Evolutionary conservation across 2,329 filamentous ascomycete genomes (phyloP), one percentile per base, ranked within the genome.

Genomic region (Penicillium olsonii): DNA sequence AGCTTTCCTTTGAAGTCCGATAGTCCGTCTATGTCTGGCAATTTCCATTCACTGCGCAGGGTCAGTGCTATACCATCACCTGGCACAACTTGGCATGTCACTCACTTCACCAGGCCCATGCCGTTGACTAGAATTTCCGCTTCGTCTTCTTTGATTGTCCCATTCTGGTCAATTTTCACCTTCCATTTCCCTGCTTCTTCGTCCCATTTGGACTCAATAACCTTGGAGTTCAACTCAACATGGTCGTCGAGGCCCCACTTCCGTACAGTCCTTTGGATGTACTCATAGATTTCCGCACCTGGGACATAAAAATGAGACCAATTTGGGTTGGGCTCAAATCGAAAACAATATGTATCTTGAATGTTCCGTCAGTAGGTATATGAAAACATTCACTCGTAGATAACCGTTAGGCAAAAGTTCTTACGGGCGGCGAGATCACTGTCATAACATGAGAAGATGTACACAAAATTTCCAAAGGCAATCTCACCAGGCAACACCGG

Each of bases 241-340:
- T 73, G 64, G 8, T 68, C 59, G 38, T 71, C 70, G 0, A 75
- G 64, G 18, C 68, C 63, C 50, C 70, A 72, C 51, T 75, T 75
- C 38, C 56, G 62, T 6, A 69, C 69, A 5, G 66, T 64, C 2
- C 54, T 50, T 35, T 72, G 60, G 60, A 75, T 70, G 50, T 77
- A 77, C 6, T 70, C 66, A 8, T 66, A 61, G 24, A 77, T 76
- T 54, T 76, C 74, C 5, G 58, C 53, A 1, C 71, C 71, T 5
- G 60, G 61, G 5, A 70, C 68, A 44, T 74, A 77, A 33, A 73
- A 71, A 5, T 68, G 63, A 1, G 65, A 68, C 73, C 73, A 76
- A 38, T 71, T 60, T 2, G 72, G 72, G 26, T 76, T 75, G 2
- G 72, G 71, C 11, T 72, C 69, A 48, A 72, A 76, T 3, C 67